phyloP scores from a whole-genome alignment of 495 filamentous ascomycete genomes.

The Ascobolus immersus region DNA sequence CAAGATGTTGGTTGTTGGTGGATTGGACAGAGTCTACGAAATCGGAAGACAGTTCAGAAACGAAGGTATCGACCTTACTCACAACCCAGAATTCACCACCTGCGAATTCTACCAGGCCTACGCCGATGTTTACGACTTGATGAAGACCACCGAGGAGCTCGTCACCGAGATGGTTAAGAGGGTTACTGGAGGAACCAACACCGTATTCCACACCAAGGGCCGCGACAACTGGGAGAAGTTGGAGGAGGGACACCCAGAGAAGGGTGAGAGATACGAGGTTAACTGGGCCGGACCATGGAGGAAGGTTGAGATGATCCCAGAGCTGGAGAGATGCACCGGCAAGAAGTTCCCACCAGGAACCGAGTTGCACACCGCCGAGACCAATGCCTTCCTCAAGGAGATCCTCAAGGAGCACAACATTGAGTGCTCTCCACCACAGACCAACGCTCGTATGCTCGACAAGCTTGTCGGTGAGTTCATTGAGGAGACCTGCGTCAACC shows the following conservation, averaged over 20 bases:
- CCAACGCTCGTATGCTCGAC: slow-evolving; percentile 93
- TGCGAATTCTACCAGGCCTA: slow-evolving; percentile 96
- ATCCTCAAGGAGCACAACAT: slow-evolving; percentile 73
- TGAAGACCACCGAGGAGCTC: slow-evolving; percentile 83
- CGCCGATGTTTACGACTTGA: slow-evolving; percentile 75
- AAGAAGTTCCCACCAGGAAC: slow-evolving; percentile 80
- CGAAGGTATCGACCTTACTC: slow-evolving; percentile 84
- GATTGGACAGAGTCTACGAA: slow-evolving; percentile 78
- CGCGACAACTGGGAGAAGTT: no score
- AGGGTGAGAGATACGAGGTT: slow-evolving; percentile 60
- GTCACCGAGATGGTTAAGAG: slow-evolving; percentile 78
- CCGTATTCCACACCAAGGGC: slow-evolving; percentile 40
- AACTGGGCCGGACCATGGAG: slow-evolving; percentile 95
- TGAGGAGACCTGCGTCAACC: slow-evolving; percentile 78
- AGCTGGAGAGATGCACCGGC: slow-evolving; percentile 64
- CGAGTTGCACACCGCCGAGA: slow-evolving; percentile 70
- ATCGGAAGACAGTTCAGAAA: slow-evolving; percentile 82
- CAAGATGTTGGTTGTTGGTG: slow-evolving; percentile 87
- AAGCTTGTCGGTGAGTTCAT: slow-evolving; percentile 85
- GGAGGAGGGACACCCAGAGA: slow-evolving; percentile 51
- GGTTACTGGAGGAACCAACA: slow-evolving; percentile 61
- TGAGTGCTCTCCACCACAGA: slow-evolving; percentile 69
- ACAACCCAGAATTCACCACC: slow-evolving; percentile 97
- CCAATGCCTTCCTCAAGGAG: slow-evolving; percentile 59
- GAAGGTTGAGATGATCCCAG: slow-evolving; percentile 87